Base-by-base conservation (phyloP, 192 early-diverging fungal genomes). In the Dimargaris cristalligena region DNA sequence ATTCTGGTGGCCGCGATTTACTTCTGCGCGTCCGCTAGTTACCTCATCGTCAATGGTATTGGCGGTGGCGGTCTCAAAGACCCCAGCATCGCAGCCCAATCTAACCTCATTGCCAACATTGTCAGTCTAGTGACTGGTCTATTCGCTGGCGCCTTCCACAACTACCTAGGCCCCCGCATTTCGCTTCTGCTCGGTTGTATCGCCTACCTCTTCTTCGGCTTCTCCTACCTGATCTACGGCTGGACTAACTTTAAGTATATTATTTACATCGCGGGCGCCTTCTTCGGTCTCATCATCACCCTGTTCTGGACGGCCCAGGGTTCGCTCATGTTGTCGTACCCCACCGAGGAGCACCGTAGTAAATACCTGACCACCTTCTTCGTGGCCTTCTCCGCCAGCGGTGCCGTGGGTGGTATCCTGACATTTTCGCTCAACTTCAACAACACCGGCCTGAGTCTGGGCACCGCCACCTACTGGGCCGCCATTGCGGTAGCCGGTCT, bases 251-350 rank as follows among this genome's bases (percentile, higher is more conserved):
- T 35, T 35, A 20, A 20, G 0, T 13, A 2, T n/a, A 35, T 57
- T 6, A 10, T 57, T 8, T 20, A 35, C 35, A 34, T 57, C 14
- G 55, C 55, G 9, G 55, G 55, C 10, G 55, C 28, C 18, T 34
- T 35, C 32, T 57, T 57, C 38, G 55, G 55, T 32, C 30, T 57
- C 18, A 18, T 18, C 55, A 57, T 38, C 22, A 34, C 55, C 23
- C 32, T 57, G 10, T 57, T 57, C 38, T 57, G 55, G 55, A 57
- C 55, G n/a, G 55, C 55, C 8, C 55, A 57, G 33, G 33, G 33
- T n/a, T n/a, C 55, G 3, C 33, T 57, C 10, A 57, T 57, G 55
- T 57, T 57, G 55, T 31, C 55, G 34, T 57, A 57, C 55, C 55
- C 55, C 6, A 57, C 55, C 13, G 55, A 34, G 4, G 20, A 34